A percentile compares a stretch with the other conserved stretches of the same genome.
Evolutionary conservation across 495 filamentous ascomycete species (phyloP).

Genomic region (Alectoria sarmentosa): DNA sequence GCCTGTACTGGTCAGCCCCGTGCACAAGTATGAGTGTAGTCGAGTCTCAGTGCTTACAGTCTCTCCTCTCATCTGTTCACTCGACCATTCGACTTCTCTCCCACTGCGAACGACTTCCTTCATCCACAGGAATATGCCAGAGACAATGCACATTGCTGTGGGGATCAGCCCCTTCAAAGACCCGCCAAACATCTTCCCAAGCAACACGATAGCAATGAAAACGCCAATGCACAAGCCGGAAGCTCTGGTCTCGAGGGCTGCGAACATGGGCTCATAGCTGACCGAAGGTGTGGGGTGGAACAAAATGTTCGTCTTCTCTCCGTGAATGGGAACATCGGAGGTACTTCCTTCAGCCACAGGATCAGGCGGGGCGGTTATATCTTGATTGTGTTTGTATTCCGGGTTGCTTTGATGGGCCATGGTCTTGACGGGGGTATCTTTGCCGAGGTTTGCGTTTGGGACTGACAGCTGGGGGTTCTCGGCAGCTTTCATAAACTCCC

Average conservation of each 20-base stretch:
- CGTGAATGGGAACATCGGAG: slow-evolving; percentile 89
- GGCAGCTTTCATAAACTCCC: slow-evolving; percentile 60
- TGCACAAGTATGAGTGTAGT: not conserved
- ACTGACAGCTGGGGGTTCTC: slow-evolving; percentile 75
- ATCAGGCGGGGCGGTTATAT: slow-evolving; percentile 85
- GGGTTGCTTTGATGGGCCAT: slow-evolving; percentile 53
- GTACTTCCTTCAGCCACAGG: slow-evolving; percentile 72
- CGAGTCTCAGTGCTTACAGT: slow-evolving; percentile 45
- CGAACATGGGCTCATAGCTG: slow-evolving; percentile 80
- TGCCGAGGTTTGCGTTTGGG: slow-evolving; percentile 80
- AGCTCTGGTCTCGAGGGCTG: slow-evolving; percentile 62
- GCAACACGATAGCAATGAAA: slow-evolving; percentile 60
- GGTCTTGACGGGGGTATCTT: slow-evolving; percentile 59
- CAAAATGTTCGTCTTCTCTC: slow-evolving; percentile 91
- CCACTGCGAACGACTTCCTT: slow-evolving; percentile 77
- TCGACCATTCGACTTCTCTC: slow-evolving; percentile 79
- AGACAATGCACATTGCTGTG: slow-evolving; percentile 57
- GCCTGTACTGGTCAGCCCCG: slow-evolving; percentile 39
- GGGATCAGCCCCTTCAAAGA: slow-evolving; percentile 69
- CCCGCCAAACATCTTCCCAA: slow-evolving; percentile 75
- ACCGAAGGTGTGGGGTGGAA: slow-evolving; percentile 91
- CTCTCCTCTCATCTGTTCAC: slow-evolving; percentile 76
- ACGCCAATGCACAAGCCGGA: slow-evolving; percentile 60
- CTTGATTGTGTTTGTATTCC: slow-evolving; percentile 78
- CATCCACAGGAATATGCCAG: slow-evolving; percentile 79